Evolutionary conservation across 768 basidiomycete species (phyloP).

Genomic region (Hydnomerulius pinastri): DNA sequence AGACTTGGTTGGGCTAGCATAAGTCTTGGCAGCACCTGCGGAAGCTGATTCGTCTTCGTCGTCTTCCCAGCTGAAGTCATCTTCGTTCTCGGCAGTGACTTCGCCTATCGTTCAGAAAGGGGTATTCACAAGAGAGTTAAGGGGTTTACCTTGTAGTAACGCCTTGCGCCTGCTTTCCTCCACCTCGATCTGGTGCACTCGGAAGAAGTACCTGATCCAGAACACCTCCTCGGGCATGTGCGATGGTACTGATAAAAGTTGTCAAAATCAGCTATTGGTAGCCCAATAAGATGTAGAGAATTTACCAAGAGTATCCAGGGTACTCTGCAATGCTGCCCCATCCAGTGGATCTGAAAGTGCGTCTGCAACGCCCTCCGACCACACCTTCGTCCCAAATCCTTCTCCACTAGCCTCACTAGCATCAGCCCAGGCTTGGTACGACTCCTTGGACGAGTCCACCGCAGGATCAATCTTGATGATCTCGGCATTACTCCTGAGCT

Average conservation of each 20-base stretch:
- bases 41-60: constrained; percentile 71
- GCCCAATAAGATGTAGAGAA: constrained; percentile 11
- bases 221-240: constrained; percentile 65
- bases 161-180: constrained; percentile 81
- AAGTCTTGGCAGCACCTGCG: constrained; percentile 13
- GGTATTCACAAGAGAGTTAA: background rate
- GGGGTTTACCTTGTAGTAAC: constrained; percentile 62
- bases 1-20: constrained; percentile 7
- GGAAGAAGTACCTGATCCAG: constrained; percentile 92
- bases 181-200: constrained; percentile 74
- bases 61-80: constrained; percentile 92
- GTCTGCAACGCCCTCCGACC: constrained; percentile 51
- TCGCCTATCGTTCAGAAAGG: constrained; percentile 10
- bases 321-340: constrained; percentile 52
- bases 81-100: constrained; percentile 73
- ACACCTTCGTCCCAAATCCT: constrained; percentile 46
- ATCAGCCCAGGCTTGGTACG: constrained; percentile 65
- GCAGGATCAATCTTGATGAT: constrained; percentile 79
- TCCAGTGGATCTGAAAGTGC: constrained; percentile 53
- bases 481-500: constrained; percentile 72
- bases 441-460: constrained; percentile 54
- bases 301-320: constrained; percentile 62
- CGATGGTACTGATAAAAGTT: constrained; percentile 59
- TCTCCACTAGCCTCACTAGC: constrained; percentile 57
- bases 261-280: constrained; percentile 1